Conservation (phyloP, 768 basidiomycete species). For the Auricularia cornea region DNA sequence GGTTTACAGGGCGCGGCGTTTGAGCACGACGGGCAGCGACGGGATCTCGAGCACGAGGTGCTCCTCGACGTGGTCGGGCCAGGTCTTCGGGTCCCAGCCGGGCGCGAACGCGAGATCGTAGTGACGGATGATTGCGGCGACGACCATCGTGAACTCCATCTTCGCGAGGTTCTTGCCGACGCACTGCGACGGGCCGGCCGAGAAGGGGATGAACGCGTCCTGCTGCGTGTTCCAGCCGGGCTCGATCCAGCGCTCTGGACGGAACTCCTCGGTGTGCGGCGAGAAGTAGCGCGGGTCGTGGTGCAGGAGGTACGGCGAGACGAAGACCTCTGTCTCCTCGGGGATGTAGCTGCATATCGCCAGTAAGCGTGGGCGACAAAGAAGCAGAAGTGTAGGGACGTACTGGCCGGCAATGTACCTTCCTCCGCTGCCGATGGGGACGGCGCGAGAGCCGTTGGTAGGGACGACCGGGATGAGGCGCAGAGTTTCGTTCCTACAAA, state of each 20-base stretch:
- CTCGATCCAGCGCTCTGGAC: constrained; percentile 33
- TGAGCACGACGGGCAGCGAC: neutral
- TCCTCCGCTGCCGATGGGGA: constrained; percentile 28
- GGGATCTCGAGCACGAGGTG: neutral
- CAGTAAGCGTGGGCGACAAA: constrained; percentile 8
- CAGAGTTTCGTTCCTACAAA: constrained; percentile 39
- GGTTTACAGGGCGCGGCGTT: neutral
- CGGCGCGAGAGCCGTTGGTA: constrained; percentile 37
- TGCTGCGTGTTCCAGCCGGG: constrained; percentile 4
- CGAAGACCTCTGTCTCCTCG: constrained; percentile 34
- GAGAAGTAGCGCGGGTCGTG: constrained; percentile 41
- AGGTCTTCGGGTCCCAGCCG: neutral
- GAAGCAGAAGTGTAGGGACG: constrained; percentile 10
- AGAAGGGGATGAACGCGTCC: constrained; percentile 35
- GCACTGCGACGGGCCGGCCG: constrained; percentile 43
- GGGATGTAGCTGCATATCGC: constrained; percentile 39
- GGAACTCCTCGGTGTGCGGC: constrained; percentile 35
- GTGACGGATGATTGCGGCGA: neutral
- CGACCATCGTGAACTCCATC: neutral
- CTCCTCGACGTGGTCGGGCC: neutral
- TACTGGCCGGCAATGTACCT: constrained; percentile 34
- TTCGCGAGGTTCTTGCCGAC: constrained; percentile 38
- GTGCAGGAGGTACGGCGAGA: constrained; percentile 38
- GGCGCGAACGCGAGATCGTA: neutral
- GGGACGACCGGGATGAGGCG: constrained; percentile 43